Evolutionary conservation across 768 basidiomycete genomes (phyloP).

Genomic region (Psilocybe subaeruginosa): DNA sequence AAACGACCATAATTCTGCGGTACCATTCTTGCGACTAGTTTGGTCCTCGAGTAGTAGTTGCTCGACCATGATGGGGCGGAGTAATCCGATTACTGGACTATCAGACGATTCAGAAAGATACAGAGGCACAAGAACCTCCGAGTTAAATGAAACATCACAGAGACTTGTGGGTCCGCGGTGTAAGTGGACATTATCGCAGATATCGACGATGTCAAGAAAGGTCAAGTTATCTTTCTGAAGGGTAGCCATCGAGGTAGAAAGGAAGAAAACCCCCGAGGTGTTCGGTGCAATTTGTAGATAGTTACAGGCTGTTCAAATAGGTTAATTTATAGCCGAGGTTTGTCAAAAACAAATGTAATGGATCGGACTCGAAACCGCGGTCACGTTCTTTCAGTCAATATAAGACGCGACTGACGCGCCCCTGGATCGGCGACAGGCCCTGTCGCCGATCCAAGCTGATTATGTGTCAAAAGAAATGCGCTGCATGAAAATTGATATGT

Average conservation of each 20-base stretch:
- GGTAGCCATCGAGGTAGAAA: slow-evolving; percentile 2
- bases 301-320: too few species aligned
- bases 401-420: too few species aligned
- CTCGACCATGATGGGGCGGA: slow-evolving; percentile 59
- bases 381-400: background rate
- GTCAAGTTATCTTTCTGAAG: slow-evolving; percentile 28
- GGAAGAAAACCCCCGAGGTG: background rate
- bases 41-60: slow-evolving; percentile 56
- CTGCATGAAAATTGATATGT: too few species aligned
- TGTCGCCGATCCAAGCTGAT: too few species aligned
- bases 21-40: slow-evolving; percentile 25
- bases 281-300: background rate
- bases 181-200: slow-evolving; percentile 62
- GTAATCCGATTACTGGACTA: slow-evolving; percentile 41
- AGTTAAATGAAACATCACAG: background rate
- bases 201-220: slow-evolving; percentile 66
- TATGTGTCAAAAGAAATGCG: too few species aligned
- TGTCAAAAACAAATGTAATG: too few species aligned
- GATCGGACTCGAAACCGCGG: background rate
- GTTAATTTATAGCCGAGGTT: background rate
- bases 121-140: slow-evolving; percentile 1
- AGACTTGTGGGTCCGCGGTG: background rate
- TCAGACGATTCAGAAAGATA: slow-evolving; percentile 3
- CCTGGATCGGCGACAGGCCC: too few species aligned
- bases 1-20: slow-evolving; percentile 45